Evolutionary conservation across 2,329 filamentous ascomycete genomes (phyloP).

Genomic region (Ceratocystis variospora): DNA sequence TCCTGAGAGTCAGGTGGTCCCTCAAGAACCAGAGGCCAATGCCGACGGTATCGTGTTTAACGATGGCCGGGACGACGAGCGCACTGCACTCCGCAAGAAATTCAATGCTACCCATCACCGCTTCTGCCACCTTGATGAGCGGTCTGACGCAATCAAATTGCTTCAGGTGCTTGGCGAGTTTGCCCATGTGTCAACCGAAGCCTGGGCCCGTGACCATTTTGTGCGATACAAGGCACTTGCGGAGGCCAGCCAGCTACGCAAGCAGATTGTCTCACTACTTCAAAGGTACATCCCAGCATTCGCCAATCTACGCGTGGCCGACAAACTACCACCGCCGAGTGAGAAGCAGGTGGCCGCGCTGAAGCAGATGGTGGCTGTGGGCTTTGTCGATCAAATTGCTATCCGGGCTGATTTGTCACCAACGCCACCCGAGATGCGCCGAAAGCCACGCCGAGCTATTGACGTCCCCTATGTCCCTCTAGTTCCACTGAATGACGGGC

Average conservation of each 20-base stretch:
- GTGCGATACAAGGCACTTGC: constrained; percentile 75
- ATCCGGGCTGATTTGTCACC: constrained; percentile 81
- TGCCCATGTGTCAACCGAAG: constrained; percentile 55
- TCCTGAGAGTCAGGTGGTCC: constrained; percentile 62
- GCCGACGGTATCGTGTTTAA: constrained; percentile 46
- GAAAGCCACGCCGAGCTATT: constrained; percentile 59
- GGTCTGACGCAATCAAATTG: constrained; percentile 78
- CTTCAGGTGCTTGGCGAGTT: constrained; percentile 82
- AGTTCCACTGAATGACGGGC: constrained; percentile 43
- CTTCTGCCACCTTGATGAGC: constrained; percentile 68
- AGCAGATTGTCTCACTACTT: constrained; percentile 71
- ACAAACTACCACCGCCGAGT: constrained; percentile 44
- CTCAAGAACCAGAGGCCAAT: constrained; percentile 33
- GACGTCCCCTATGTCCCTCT: constrained; percentile 87
- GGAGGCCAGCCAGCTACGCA: constrained; percentile 70
- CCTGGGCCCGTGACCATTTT: constrained; percentile 72
- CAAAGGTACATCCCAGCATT: constrained; percentile 40
- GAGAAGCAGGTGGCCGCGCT: constrained; percentile 62
- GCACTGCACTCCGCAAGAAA: constrained; percentile 46
- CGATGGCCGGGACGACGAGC: constrained; percentile 55
- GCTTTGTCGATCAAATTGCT: constrained; percentile 88
- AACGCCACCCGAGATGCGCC: constrained; percentile 43
- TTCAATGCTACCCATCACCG: constrained; percentile 62
- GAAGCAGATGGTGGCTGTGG: constrained; percentile 81
- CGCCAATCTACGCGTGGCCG: constrained; percentile 41